A percentile compares a stretch with the other conserved stretches of the same genome.
Evolutionary conservation across 495 filamentous ascomycete genomes (phyloP).

Genomic region (Xylaria sp.): DNA sequence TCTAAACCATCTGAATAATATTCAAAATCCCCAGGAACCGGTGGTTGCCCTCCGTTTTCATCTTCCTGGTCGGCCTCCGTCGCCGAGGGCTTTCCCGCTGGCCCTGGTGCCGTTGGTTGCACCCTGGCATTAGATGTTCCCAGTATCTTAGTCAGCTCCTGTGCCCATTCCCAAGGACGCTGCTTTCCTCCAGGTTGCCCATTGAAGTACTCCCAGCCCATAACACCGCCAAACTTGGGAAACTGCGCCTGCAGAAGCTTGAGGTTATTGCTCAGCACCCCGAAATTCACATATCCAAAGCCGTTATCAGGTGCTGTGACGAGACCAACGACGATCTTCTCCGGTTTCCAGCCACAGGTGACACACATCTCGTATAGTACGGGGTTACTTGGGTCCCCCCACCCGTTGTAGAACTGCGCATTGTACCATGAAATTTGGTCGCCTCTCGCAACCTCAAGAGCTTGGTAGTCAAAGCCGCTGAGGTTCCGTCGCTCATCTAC

Average conservation of each 20-base stretch:
- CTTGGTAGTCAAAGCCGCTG: slow-evolving; percentile 76
- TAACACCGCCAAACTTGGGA: slow-evolving; percentile 76
- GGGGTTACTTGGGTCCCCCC: slow-evolving; percentile 67
- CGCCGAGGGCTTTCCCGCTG: not conserved
- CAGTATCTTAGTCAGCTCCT: slow-evolving; percentile 64
- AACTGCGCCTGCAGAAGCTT: slow-evolving; percentile 56
- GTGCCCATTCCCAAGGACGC: slow-evolving; percentile 76
- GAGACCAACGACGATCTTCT: slow-evolving; percentile 74
- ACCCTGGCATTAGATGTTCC: not conserved
- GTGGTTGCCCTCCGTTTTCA: slow-evolving; percentile 1
- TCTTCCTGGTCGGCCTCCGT: slow-evolving; percentile 19
- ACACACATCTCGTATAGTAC: slow-evolving; percentile 70
- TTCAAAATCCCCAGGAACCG: slow-evolving; percentile 15
- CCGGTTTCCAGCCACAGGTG: slow-evolving; percentile 65
- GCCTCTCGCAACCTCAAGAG: slow-evolving; percentile 59
- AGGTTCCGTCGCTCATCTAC: slow-evolving; percentile 61
- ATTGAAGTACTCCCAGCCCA: slow-evolving; percentile 92
- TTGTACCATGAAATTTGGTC: slow-evolving; percentile 78
- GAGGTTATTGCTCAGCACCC: slow-evolving; percentile 48
- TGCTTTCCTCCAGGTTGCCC: slow-evolving; percentile 61
- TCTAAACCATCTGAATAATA: slow-evolving; percentile 27
- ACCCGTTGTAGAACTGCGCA: slow-evolving; percentile 84
- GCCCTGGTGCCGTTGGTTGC: not conserved
- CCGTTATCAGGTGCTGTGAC: slow-evolving; percentile 75
- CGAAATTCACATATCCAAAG: slow-evolving; percentile 50